phyloP scores from a whole-genome alignment of 495 filamentous ascomycete genomes.

The Lichina pygmaea region DNA sequence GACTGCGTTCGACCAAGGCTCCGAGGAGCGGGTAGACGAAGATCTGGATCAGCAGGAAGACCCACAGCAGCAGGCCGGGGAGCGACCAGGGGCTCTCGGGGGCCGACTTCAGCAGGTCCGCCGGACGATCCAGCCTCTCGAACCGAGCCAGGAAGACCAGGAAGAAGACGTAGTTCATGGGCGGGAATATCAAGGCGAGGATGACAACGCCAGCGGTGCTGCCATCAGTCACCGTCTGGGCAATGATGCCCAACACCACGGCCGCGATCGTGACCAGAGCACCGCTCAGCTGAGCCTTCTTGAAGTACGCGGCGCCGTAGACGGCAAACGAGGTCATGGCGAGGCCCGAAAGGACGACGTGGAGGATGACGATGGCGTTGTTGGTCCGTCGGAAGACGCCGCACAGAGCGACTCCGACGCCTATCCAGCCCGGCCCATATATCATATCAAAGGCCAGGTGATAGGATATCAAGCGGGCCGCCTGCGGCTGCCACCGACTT shows the following conservation, averaged over 20 bases:
- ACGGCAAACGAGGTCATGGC: constrained; percentile 41
- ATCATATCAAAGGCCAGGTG: constrained; percentile 39
- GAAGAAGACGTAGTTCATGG: constrained; percentile 54
- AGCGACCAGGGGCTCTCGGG: constrained; percentile 32
- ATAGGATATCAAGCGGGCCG: constrained; percentile 35
- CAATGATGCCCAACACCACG: constrained; percentile 39
- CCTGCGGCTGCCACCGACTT: constrained; percentile 37
- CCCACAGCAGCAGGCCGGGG: constrained; percentile 36
- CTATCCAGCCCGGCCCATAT: constrained; percentile 44
- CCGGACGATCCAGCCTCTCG: constrained; percentile 24
- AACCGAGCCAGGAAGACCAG: constrained; percentile 39
- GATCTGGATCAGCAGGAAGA: constrained; percentile 47
- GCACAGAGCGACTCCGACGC: constrained; percentile 32
- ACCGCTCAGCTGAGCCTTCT: constrained; percentile 49
- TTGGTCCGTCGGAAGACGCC: constrained; percentile 36
- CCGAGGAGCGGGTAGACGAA: constrained; percentile 44
- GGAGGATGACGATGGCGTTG: constrained; percentile 30
- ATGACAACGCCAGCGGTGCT: constrained; percentile 28
- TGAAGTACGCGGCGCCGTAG: constrained; percentile 46
- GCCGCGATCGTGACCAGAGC: constrained; percentile 35
- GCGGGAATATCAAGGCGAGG: constrained; percentile 43
- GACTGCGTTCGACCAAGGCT: constrained; percentile 37
- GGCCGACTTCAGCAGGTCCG: constrained; percentile 26
- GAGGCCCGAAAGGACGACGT: constrained; percentile 33
- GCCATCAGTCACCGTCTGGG: constrained; percentile 29